Base-by-base conservation (phyloP, 345 rosid species). In the Moricandia moricandioides region DNA sequence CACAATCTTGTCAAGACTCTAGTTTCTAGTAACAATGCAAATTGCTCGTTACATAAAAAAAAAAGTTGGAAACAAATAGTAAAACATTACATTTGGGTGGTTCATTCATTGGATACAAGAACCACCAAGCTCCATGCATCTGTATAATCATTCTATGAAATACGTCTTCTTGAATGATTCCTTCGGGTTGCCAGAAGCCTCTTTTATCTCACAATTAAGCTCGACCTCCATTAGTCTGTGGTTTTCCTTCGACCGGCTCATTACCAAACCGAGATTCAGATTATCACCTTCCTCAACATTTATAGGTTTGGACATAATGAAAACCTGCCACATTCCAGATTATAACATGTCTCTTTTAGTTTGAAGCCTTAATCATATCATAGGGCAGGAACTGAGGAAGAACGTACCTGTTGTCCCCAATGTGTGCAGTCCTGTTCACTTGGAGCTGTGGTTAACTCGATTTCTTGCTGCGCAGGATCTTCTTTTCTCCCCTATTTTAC, bases 361-460 rank as follows among this genome's bases (percentile, higher is more conserved):
- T 21, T 21, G 24, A 21, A 21, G 24, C 24, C 24, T 21, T 21
- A 21, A 21, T 21, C 24, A 21, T 21, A 21, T 21, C 24, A 21
- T 21, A 21, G 24, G 24, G 24, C 24, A 21, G 24, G 24, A 21
- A 21, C 24, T 21, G 24, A 4, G 21, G 10, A 10, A 65, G 69
- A 51, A 64, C 65, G 54, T 10, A 95, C 99, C 97, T 92, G 99
- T 75, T 95, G 99, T 47, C 97, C 97, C 99, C 99, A 95, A 57
- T 95, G 97, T 5, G 99, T 95, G 84, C 89, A 84, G 63, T 85
- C 76, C 66, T 89, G 82, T 33, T 73, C 76, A 61, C 92, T 92
- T 66, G 99, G 99, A 31, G 93, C 97, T 62, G 99, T 95, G 47
- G 97, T 88, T 81, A 95, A 80, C 82, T 92, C 97, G 69, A 95